These are phyloP conservation scores for Elongisporangium prolatum DNA, from an alignment of 352 stramenopile species.

Conservation along the genomic window DNA sequence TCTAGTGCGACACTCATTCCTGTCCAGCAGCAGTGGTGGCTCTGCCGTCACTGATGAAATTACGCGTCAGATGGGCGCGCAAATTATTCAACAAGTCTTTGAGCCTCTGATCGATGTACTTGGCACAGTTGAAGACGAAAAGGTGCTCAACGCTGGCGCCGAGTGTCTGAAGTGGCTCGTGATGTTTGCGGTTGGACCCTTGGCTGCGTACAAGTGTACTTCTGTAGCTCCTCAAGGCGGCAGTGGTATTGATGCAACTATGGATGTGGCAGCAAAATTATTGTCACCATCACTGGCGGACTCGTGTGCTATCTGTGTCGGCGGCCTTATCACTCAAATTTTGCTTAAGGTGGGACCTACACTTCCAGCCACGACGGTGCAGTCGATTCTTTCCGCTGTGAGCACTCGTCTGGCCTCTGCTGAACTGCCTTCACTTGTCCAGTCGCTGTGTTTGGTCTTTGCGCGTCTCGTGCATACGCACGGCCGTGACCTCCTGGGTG, in stretches of 20 bases:
- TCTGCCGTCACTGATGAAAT: constrained; percentile 12
- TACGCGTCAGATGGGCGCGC: constrained; percentile 43
- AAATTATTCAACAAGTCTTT: constrained; percentile 70
- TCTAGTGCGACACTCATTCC: constrained; percentile 66
- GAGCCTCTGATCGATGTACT: constrained; percentile 67
- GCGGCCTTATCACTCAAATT: constrained; percentile 78
- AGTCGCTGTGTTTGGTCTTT: constrained; percentile 82
- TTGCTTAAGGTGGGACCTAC: constrained; percentile 59
- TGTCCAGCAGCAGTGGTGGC: constrained; percentile 19
- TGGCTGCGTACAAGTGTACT: constrained; percentile 43
- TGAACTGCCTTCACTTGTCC: constrained; percentile 66
- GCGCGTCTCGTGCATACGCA: constrained; percentile 74
- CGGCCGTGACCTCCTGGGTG: constrained; percentile 56
- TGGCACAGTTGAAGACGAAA: constrained; percentile 60
- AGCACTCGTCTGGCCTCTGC: constrained; percentile 58
- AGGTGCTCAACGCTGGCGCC: constrained; percentile 64
- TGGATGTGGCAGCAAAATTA: constrained; percentile 64
- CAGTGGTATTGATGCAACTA: constrained; percentile 63
- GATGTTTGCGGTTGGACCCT: constrained; percentile 65
- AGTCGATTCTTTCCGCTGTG: constrained; percentile 72
- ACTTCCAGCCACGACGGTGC: constrained; percentile 56
- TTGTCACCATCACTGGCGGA: constrained; percentile 63
- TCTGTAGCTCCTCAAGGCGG: constrained; percentile 17
- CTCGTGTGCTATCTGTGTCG: constrained; percentile 64
- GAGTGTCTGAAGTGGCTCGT: constrained; percentile 85